Percentiles rank a stretch among this genome's conserved stretches.
phyloP scores from a whole-genome alignment of 2,329 filamentous ascomycete species.

The Aureobasidium sp. region DNA sequence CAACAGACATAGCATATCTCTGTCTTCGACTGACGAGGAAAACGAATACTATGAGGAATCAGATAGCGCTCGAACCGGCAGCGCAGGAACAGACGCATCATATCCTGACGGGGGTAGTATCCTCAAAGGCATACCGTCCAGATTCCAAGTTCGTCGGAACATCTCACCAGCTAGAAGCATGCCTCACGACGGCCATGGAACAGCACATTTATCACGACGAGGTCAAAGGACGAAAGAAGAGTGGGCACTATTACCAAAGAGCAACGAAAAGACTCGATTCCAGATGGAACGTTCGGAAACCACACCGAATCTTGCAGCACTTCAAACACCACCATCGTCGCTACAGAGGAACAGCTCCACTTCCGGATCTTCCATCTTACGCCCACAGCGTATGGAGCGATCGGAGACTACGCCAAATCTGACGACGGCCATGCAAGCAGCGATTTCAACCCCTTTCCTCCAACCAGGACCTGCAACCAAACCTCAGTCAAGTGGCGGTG shows the following conservation, averaged over 20 bases:
- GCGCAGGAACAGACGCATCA: slow-evolving; percentile 18
- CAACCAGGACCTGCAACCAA: background rate
- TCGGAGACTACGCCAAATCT: slow-evolving; percentile 3
- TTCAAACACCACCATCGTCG: background rate
- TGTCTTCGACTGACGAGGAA: slow-evolving; percentile 14
- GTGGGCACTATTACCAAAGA: background rate
- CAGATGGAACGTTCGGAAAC: slow-evolving; percentile 10
- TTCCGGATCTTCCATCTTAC: background rate
- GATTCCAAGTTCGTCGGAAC: slow-evolving; percentile 22
- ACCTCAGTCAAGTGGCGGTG: background rate
- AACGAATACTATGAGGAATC: slow-evolving; percentile 9
- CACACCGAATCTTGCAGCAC: background rate
- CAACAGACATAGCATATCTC: slow-evolving; percentile 6
- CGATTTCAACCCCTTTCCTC: background rate
- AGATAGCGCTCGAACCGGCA: slow-evolving; percentile 15
- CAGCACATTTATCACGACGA: background rate
- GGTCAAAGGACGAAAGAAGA: background rate
- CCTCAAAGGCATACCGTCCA: slow-evolving; percentile 25
- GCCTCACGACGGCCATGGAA: slow-evolving; percentile 18
- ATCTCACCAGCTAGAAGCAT: slow-evolving; percentile 15
- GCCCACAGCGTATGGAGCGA: background rate
- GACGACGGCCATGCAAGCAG: background rate
- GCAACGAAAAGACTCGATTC: background rate
- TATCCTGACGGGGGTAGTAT: slow-evolving; percentile 28
- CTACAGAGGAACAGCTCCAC: background rate